Evolutionary conservation across 2,329 filamentous ascomycete genomes (phyloP).

Genomic region (Stagonosporopsis chrysanthemi): DNA sequence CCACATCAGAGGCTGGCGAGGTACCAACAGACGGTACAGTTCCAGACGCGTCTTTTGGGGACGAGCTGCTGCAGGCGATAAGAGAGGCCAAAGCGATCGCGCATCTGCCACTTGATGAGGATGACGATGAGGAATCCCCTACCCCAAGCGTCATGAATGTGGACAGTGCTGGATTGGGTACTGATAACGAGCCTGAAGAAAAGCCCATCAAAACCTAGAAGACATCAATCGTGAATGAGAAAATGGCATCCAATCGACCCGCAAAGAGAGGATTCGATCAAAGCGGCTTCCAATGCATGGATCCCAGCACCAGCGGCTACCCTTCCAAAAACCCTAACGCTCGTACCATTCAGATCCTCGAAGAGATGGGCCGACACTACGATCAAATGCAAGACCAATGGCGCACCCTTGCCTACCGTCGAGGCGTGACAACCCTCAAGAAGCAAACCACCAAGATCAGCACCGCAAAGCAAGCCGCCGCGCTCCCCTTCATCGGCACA

Average conservation of each 20-base stretch:
- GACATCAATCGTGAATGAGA: background rate
- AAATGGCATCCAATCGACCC: conserved; percentile 10
- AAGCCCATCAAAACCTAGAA: conserved; percentile 20
- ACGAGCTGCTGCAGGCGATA: conserved; percentile 72
- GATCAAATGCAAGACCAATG: conserved; percentile 77
- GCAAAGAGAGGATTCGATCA: conserved; percentile 38
- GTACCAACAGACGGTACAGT: background rate
- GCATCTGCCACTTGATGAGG: conserved; percentile 59
- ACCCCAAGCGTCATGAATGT: conserved; percentile 35
- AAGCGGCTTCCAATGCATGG: conserved; percentile 66
- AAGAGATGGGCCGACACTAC: conserved; percentile 83
- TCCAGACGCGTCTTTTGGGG: conserved; percentile 38
- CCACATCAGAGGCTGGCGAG: conserved; percentile 15
- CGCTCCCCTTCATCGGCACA: conserved; percentile 72
- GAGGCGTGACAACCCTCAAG: conserved; percentile 75
- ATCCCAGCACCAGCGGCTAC: conserved; percentile 58
- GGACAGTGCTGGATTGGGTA: conserved; percentile 25
- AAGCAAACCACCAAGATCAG: conserved; percentile 69
- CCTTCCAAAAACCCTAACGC: conserved; percentile 71
- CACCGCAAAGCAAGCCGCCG: conserved; percentile 73
- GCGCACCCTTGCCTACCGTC: conserved; percentile 78
- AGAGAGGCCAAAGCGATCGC: conserved; percentile 66
- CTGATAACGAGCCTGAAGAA: conserved; percentile 34
- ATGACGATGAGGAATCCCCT: conserved; percentile 43
- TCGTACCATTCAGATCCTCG: conserved; percentile 76